These are phyloP conservation scores for Cercospora zeina DNA, from an alignment of 2,329 filamentous ascomycete genomes.

Conservation along the genomic window DNA sequence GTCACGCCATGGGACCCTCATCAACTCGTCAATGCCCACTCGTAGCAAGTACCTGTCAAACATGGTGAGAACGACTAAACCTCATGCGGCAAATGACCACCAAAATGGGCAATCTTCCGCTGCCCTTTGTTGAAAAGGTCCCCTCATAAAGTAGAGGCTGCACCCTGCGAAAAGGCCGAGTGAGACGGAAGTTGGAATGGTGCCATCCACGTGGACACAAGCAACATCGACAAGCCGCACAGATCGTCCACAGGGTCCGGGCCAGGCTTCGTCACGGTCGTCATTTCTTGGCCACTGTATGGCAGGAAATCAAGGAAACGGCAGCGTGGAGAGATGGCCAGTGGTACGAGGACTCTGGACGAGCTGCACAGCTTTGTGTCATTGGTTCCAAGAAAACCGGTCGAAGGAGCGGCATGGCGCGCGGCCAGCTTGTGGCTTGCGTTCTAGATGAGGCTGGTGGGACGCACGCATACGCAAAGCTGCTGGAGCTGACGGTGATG, in stretches of 20 bases:
- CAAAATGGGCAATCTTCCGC: too few species aligned
- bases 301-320: slow-evolving; percentile 13
- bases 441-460: not conserved
- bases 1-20: not conserved
- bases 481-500: not conserved
- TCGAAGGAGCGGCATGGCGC: not conserved
- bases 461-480: not conserved
- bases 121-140: too few species aligned
- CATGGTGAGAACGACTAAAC: too few species aligned
- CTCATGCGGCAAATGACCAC: too few species aligned
- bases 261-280: not conserved
- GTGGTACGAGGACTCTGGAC: not conserved
- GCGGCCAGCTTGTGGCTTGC: not conserved
- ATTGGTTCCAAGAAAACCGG: slow-evolving; percentile 1
- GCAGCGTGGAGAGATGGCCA: not conserved
- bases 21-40: not conserved
- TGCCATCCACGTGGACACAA: slow-evolving; percentile 8
- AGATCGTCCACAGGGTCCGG: slow-evolving; percentile 7
- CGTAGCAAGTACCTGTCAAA: too few species aligned
- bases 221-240: not conserved
- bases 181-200: too few species aligned
- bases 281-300: not conserved
- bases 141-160: too few species aligned
- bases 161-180: too few species aligned
- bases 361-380: not conserved